Evolutionary conservation across 2,329 filamentous ascomycete genomes (phyloP).

Genomic region (Pestalotiopsis sp.): DNA sequence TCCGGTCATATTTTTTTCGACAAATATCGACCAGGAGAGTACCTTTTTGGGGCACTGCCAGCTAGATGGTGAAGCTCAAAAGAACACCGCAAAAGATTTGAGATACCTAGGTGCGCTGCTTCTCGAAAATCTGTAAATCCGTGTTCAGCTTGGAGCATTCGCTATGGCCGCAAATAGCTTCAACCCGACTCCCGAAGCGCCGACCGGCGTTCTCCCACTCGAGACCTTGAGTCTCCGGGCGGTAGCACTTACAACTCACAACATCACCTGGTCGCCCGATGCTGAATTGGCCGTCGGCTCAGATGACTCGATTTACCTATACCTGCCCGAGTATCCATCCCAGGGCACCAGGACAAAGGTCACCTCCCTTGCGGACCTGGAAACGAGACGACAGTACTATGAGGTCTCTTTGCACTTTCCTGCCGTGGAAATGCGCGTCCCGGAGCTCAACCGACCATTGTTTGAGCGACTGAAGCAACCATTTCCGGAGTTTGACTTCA

Average conservation of each 20-base stretch:
- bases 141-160: background rate
- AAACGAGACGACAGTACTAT: conserved; percentile 28
- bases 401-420: conserved; percentile 32
- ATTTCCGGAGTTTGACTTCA: conserved; percentile 29
- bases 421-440: conserved; percentile 23
- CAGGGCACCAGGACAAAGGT: conserved; percentile 17
- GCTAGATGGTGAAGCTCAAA: background rate
- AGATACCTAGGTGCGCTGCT: background rate
- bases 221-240: conserved; percentile 44
- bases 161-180: background rate
- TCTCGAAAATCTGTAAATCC: background rate
- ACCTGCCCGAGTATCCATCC: conserved; percentile 45
- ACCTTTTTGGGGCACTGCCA: background rate
- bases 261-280: conserved; percentile 55
- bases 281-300: conserved; percentile 56
- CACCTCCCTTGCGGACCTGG: conserved; percentile 14
- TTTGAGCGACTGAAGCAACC: conserved; percentile 26
- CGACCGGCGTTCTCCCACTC: conserved; percentile 43
- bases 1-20: background rate
- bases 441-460: conserved; percentile 29
- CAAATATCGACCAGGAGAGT: background rate
- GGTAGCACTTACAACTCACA: conserved; percentile 43
- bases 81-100: background rate
- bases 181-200: conserved; percentile 18
- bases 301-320: conserved; percentile 55